A percentile compares a stretch with the other conserved stretches of the same genome.
phyloP scores from a whole-genome alignment of 768 basidiomycete species.

The Tylopilus felleus region DNA sequence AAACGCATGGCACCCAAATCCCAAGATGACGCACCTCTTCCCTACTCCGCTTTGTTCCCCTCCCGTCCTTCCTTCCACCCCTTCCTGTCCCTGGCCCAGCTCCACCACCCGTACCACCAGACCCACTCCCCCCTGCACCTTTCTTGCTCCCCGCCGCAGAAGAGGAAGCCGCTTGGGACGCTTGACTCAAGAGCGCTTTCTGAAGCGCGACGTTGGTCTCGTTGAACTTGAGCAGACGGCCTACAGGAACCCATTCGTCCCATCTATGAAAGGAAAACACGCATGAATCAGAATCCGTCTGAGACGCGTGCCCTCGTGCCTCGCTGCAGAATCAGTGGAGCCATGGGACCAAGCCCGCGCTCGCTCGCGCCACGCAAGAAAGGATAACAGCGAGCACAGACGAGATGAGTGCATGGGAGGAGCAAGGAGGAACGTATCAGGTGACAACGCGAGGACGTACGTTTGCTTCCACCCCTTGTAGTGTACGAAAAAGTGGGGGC shows the following conservation, averaged over 20 bases:
- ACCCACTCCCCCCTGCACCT: constrained; percentile 18
- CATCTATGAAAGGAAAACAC: constrained; percentile 1
- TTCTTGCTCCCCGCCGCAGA: constrained; percentile 31
- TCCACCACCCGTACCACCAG: constrained; percentile 29
- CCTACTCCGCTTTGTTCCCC: constrained; percentile 66
- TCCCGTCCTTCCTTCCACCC: constrained; percentile 54
- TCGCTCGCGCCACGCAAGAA: no score
- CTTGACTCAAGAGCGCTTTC: constrained; percentile 54
- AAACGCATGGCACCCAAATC: background rate
- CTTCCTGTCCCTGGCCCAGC: constrained; percentile 26
- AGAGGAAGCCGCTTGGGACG: constrained; percentile 40
- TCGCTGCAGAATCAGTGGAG: background rate
- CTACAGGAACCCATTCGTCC: constrained; percentile 69
- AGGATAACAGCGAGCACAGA: no score
- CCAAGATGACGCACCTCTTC: constrained; percentile 56
- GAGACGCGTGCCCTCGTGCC: background rate
- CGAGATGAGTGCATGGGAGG: no score
- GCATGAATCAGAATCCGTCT: background rate
- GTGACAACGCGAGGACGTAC: constrained; percentile 41
- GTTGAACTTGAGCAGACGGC: constrained; percentile 79
- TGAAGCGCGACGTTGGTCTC: constrained; percentile 78
- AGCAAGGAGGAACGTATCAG: background rate
- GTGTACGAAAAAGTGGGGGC: constrained; percentile 91
- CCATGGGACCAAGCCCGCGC: no score
- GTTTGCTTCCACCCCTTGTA: constrained; percentile 99